phyloP scores from a whole-genome alignment of 2,329 filamentous ascomycete species.

The Scytalidium sp. region DNA sequence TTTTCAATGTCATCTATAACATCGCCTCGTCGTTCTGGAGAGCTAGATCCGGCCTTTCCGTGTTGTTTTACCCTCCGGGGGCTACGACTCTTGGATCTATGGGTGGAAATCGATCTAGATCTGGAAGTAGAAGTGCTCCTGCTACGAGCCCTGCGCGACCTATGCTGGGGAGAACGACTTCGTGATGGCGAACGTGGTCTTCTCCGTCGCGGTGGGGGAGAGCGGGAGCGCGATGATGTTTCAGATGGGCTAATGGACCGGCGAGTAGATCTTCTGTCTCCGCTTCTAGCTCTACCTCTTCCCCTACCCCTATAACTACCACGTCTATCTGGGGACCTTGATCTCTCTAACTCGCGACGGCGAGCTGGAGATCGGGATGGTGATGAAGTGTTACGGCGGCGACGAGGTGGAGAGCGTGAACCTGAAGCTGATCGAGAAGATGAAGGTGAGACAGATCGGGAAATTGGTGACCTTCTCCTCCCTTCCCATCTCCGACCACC shows the following conservation, averaged over 20 bases:
- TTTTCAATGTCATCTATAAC: constrained; percentile 15
- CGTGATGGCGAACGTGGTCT: constrained; percentile 19
- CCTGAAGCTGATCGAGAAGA: constrained; percentile 20
- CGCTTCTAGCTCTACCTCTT: constrained; percentile 25
- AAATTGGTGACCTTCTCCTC: constrained; percentile 19
- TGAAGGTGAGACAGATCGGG: constrained; percentile 15
- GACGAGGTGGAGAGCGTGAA: constrained; percentile 26
- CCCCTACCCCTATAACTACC: constrained; percentile 23
- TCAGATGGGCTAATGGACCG: constrained; percentile 21
- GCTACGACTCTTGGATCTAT: constrained; percentile 20
- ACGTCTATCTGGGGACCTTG: constrained; percentile 26
- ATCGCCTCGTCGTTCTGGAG: constrained; percentile 18
- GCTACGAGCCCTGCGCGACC: constrained; percentile 20
- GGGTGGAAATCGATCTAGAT: constrained; percentile 27
- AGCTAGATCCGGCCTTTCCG: constrained; percentile 14
- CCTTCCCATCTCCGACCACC: constrained; percentile 25
- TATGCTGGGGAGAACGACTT: constrained; percentile 26
- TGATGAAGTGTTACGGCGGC: constrained; percentile 23
- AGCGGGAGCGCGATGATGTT: constrained; percentile 17
- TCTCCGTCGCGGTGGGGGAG: constrained; percentile 16
- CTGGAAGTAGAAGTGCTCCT: constrained; percentile 21
- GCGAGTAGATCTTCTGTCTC: constrained; percentile 24
- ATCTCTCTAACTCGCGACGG: constrained; percentile 17
- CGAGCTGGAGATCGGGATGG: constrained; percentile 29
- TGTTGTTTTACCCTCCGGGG: constrained; percentile 14